Evolutionary conservation across 208 protist species (phyloP).

Genomic region (Acanthamoeba quina): DNA sequence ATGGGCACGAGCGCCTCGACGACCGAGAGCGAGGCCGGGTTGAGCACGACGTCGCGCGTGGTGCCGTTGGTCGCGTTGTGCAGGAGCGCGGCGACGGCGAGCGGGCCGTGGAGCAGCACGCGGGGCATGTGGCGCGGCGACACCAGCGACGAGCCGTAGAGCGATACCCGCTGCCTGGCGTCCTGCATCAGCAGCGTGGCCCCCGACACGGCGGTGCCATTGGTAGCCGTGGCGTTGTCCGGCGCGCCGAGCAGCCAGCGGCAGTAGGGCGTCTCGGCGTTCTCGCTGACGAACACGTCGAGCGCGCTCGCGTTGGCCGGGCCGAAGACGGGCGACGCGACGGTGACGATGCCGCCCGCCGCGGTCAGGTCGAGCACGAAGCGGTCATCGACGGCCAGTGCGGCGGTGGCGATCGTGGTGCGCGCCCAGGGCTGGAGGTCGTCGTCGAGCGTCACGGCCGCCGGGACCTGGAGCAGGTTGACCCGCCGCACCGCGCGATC

Average conservation of each 20-base stretch:
- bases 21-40: neutral
- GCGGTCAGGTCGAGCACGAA: neutral
- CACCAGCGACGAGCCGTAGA: slow-evolving; percentile 18
- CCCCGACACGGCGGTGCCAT: neutral
- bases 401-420: neutral
- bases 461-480: neutral
- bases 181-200: slow-evolving; percentile 24
- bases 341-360: neutral
- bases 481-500: neutral
- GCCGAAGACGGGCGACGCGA: neutral
- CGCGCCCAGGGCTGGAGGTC: neutral
- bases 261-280: neutral
- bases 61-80: slow-evolving; percentile 14
- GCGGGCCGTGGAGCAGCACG: neutral
- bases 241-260: neutral
- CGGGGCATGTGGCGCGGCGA: slow-evolving; percentile 7
- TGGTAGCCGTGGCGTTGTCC: neutral
- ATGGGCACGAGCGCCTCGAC: neutral
- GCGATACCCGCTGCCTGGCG: neutral
- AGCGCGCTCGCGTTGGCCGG: neutral
- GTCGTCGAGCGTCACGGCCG: neutral
- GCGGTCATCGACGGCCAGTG: slow-evolving; percentile 2
- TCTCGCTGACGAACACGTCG: neutral
- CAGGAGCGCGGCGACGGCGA: neutral
- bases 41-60: neutral